phyloP scores from a whole-genome alignment of 2,329 filamentous ascomycete species.

The Fusarium verticillioides region DNA sequence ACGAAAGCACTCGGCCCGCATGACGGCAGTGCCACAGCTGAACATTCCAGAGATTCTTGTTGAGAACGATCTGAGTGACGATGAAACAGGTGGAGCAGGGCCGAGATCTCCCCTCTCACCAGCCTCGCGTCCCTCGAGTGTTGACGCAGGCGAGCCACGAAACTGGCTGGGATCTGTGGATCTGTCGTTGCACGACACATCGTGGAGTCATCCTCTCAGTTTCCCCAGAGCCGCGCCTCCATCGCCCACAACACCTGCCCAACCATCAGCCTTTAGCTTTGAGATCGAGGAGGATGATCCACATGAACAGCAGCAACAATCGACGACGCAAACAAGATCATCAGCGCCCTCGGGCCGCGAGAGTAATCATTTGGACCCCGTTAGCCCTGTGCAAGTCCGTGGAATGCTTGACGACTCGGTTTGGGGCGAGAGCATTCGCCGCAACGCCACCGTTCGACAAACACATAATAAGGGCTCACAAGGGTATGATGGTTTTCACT shows the following conservation, averaged over 20 bases:
- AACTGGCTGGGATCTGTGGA: slow-evolving; percentile 59
- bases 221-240: slow-evolving; percentile 61
- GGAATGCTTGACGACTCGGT: slow-evolving; percentile 88
- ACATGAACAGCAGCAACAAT: slow-evolving; percentile 38
- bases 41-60: slow-evolving; percentile 91
- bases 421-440: slow-evolving; percentile 92
- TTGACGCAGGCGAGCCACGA: slow-evolving; percentile 51
- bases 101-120: slow-evolving; percentile 39
- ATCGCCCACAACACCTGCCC: slow-evolving; percentile 56
- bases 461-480: slow-evolving; percentile 52
- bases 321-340: slow-evolving; percentile 56
- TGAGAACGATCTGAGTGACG: slow-evolving; percentile 75
- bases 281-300: slow-evolving; percentile 61
- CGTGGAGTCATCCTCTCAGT: slow-evolving; percentile 62
- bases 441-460: slow-evolving; percentile 79
- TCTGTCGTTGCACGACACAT: slow-evolving; percentile 50
- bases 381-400: slow-evolving; percentile 75
- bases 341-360: slow-evolving; percentile 66
- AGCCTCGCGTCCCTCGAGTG: slow-evolving; percentile 35
- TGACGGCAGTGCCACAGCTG: slow-evolving; percentile 82
- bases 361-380: slow-evolving; percentile 52
- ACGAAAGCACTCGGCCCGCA: slow-evolving; percentile 76
- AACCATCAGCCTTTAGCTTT: slow-evolving; percentile 68
- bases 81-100: slow-evolving; percentile 38
- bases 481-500: slow-evolving; percentile 46